A percentile compares a stretch with the other conserved stretches of the same genome.
Evolutionary conservation across 2,329 filamentous ascomycete genomes (phyloP).

Genomic region (Colletotrichum higginsianum): DNA sequence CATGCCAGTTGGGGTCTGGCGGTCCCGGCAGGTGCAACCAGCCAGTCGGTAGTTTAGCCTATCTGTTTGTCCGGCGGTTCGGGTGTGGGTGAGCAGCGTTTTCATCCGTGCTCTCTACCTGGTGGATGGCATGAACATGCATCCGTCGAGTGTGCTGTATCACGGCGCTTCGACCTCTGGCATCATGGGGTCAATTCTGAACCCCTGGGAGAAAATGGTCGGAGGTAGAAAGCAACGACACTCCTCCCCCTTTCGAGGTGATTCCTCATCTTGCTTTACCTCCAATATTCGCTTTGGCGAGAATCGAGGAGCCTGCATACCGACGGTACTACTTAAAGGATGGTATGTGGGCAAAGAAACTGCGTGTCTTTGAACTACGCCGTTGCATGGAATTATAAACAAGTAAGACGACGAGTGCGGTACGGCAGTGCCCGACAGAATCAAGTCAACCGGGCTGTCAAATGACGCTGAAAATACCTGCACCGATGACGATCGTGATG

Average conservation of each 20-base stretch:
- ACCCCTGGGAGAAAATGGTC: neutral
- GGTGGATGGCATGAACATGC: neutral
- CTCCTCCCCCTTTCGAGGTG: neutral
- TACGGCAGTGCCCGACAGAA: neutral
- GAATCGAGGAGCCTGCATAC: neutral
- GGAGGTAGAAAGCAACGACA: neutral
- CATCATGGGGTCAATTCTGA: neutral
- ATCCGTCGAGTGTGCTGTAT: constrained; percentile 8
- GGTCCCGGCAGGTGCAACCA: neutral
- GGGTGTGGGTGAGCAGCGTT: neutral
- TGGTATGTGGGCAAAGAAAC: neutral
- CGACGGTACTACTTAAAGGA: neutral
- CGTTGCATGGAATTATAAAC: neutral
- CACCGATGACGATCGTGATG: neutral
- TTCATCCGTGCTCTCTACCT: neutral
- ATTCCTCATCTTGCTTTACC: neutral
- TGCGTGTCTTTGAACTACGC: neutral
- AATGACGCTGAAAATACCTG: neutral
- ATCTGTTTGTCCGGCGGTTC: too few relatives aligned
- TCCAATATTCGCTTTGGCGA: neutral
- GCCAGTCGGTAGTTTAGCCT: constrained; percentile 15
- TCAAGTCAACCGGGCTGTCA: neutral
- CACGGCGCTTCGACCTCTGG: neutral
- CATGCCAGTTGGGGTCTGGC: constrained; percentile 14
- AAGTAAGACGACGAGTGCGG: neutral